phyloP scores from a whole-genome alignment of 2,329 filamentous ascomycete species.

The Aspergillus novoparasiticus region DNA sequence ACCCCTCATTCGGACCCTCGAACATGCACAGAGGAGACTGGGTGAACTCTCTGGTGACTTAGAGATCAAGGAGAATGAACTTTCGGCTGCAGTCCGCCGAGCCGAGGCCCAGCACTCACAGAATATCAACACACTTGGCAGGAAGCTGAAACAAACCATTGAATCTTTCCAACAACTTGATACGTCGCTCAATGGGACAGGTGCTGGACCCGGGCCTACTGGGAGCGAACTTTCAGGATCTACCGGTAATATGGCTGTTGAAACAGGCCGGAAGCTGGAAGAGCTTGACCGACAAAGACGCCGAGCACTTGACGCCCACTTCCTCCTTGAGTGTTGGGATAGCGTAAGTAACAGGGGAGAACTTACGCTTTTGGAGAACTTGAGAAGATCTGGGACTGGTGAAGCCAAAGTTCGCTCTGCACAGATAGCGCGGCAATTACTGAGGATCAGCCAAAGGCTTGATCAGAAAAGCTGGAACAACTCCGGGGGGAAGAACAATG shows the following conservation, averaged over 20 bases:
- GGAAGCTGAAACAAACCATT: conserved; percentile 89
- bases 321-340: conserved; percentile 94
- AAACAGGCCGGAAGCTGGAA: conserved; percentile 91
- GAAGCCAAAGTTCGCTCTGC: conserved; percentile 95
- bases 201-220: conserved; percentile 27
- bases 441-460: conserved; percentile 89
- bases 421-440: conserved; percentile 87
- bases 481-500: conserved; percentile 55
- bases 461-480: conserved; percentile 73
- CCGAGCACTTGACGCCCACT: conserved; percentile 88
- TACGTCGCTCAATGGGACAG: conserved; percentile 70
- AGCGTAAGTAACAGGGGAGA: conserved; percentile 91
- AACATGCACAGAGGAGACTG: conserved; percentile 62
- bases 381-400: conserved; percentile 78
- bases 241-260: conserved; percentile 86
- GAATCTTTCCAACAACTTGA: conserved; percentile 90
- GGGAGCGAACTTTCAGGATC: conserved; percentile 36
- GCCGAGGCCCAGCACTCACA: conserved; percentile 91
- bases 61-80: conserved; percentile 85
- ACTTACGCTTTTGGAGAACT: conserved; percentile 82
- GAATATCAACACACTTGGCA: conserved; percentile 82
- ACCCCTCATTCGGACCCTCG: conserved; percentile 92
- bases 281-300: conserved; percentile 91
- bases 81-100: conserved; percentile 83
- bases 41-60: conserved; percentile 70